Percentiles rank a stretch among this genome's conserved stretches.
These are phyloP conservation scores for Camellia granthamiana DNA, from an alignment of 148 eudicot genomes.

Conservation along the genomic window DNA sequence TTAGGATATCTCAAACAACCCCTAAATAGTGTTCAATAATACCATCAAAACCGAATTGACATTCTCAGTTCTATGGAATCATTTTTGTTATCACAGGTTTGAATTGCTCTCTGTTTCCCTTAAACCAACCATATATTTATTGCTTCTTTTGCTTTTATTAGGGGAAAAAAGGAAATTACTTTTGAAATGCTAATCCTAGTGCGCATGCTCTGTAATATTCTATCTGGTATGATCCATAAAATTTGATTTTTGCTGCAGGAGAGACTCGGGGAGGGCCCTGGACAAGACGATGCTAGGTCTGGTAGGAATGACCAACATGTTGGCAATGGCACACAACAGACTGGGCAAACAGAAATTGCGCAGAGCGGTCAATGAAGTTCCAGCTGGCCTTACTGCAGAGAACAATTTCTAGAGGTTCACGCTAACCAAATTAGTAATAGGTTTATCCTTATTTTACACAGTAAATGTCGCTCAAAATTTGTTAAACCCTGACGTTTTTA, in stretches of 20 bases:
- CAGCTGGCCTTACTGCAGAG: constrained; percentile 13
- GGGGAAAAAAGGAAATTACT: background rate
- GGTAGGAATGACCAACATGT: constrained; percentile 35
- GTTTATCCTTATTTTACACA: constrained; percentile 19
- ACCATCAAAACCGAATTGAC: background rate
- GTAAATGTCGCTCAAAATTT: constrained; percentile 31
- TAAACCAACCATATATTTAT: background rate
- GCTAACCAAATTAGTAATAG: constrained; percentile 45
- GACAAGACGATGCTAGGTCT: constrained; percentile 43
- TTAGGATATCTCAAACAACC: no score
- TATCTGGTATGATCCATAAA: background rate
- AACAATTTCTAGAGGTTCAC: constrained; percentile 32
- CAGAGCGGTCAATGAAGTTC: constrained; percentile 37
- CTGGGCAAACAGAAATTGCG: constrained; percentile 34
- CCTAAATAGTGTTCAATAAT: background rate
- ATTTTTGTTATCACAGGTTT: background rate
- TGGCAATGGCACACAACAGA: constrained; percentile 34
- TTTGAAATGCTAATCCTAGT: background rate
- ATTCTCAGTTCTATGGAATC: background rate
- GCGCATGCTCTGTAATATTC: background rate
- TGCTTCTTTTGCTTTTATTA: background rate
- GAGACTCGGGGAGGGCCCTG: constrained; percentile 69
- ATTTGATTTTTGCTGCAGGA: constrained; percentile 48
- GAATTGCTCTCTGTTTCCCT: background rate
- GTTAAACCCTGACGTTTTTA: constrained; percentile 24